A percentile compares a stretch with the other conserved stretches of the same genome.
Conservation (phyloP, 805 yeast genomes). For the Suhomyces canberraensis region DNA sequence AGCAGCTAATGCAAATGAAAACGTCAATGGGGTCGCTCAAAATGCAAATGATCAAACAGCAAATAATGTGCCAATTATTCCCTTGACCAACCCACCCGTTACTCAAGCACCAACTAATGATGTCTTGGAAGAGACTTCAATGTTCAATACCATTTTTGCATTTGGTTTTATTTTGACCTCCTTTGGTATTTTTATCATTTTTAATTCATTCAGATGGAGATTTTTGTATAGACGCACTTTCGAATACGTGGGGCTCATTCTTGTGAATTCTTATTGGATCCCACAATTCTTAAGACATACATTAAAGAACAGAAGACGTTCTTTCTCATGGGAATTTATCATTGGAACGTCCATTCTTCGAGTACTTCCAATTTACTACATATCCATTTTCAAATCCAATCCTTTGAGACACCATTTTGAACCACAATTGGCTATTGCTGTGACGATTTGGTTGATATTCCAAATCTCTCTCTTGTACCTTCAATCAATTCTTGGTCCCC, state of each 20-base stretch:
- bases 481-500: conserved; percentile 71
- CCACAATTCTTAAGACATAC: conserved; percentile 85
- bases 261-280: conserved; percentile 74
- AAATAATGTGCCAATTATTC: conserved; percentile 1
- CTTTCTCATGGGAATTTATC: conserved; percentile 72
- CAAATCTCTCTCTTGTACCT: conserved; percentile 58
- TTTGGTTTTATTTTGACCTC: conserved; percentile 25
- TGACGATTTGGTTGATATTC: conserved; percentile 53
- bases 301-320: conserved; percentile 61
- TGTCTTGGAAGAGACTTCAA: conserved; percentile 17
- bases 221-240: conserved; percentile 47
- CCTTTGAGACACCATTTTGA: conserved; percentile 72
- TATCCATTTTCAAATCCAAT: conserved; percentile 51
- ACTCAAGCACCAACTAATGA: conserved; percentile 35
- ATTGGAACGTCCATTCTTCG: conserved; percentile 63
- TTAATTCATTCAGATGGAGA: conserved; percentile 66
- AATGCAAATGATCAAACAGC: neutral
- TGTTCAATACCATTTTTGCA: conserved; percentile 25
- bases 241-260: conserved; percentile 53
- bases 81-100: conserved; percentile 38
- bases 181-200: conserved; percentile 43
- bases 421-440: conserved; percentile 41
- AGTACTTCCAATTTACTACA: conserved; percentile 61
- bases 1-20: conserved; percentile 10
- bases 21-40: conserved; percentile 43